phyloP scores from a whole-genome alignment of 2,329 filamentous ascomycete species.

The Aspergillus sp. region DNA sequence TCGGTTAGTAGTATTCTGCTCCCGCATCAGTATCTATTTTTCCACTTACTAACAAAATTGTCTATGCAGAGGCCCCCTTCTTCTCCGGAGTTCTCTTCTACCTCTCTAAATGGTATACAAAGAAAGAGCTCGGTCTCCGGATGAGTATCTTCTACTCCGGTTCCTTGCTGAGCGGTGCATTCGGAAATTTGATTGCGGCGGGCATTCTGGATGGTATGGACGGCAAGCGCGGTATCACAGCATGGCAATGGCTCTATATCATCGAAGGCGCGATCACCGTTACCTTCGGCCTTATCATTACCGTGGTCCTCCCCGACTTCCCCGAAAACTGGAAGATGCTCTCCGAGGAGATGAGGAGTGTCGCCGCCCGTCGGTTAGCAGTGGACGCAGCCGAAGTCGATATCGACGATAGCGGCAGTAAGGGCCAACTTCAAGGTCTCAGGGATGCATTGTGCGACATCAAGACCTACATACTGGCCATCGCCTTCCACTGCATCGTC shows the following conservation, averaged over 20 bases:
- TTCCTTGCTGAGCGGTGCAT: slow-evolving; percentile 44
- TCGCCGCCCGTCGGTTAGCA: slow-evolving; percentile 44
- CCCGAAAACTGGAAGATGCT: slow-evolving; percentile 41
- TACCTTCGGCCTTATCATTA: slow-evolving; percentile 27
- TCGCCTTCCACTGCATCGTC: slow-evolving; percentile 45
- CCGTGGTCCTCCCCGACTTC: slow-evolving; percentile 35
- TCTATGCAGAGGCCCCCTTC: slow-evolving; percentile 36
- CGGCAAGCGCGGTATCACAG: slow-evolving; percentile 27
- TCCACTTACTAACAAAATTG: background rate
- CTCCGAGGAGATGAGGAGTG: slow-evolving; percentile 38
- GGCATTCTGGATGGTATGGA: slow-evolving; percentile 41
- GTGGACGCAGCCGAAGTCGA: slow-evolving; percentile 46
- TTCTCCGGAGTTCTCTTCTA: slow-evolving; percentile 44
- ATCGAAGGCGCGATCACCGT: slow-evolving; percentile 33
- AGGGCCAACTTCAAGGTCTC: slow-evolving; percentile 43
- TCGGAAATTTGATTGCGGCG: slow-evolving; percentile 49
- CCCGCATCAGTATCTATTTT: background rate
- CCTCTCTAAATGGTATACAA: slow-evolving; percentile 49
- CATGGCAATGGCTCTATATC: slow-evolving; percentile 40
- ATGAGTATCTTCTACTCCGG: slow-evolving; percentile 49
- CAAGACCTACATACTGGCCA: slow-evolving; percentile 41
- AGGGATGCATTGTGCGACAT: slow-evolving; percentile 47
- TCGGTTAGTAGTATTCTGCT: slow-evolving; percentile 20
- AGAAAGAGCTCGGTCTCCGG: slow-evolving; percentile 45
- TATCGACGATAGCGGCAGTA: slow-evolving; percentile 41